Evolutionary conservation across 768 basidiomycete genomes (phyloP).

Genomic region (Tulasnella sp.): DNA sequence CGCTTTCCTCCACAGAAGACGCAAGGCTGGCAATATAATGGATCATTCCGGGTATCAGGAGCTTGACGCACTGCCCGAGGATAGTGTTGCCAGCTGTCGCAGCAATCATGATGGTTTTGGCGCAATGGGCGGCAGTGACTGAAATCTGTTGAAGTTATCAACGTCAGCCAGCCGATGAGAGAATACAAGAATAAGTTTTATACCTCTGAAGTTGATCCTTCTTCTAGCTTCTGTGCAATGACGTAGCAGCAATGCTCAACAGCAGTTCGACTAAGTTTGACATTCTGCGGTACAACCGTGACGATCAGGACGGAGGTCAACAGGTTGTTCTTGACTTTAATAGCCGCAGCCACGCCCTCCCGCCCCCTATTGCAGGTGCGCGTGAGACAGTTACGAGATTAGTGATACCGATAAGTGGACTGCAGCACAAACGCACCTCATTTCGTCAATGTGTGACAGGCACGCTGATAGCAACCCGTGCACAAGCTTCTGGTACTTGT

Average conservation of each 20-base stretch:
- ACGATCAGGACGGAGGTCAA: slow-evolving; percentile 80
- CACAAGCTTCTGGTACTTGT: slow-evolving; percentile 56
- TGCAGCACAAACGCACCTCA: slow-evolving; percentile 54
- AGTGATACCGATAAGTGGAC: slow-evolving; percentile 32
- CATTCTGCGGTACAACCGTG: slow-evolving; percentile 64
- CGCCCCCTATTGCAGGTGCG: slow-evolving; percentile 55
- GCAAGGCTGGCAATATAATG: slow-evolving; percentile 70
- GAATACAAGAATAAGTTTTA: background rate
- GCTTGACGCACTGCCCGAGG: slow-evolving; percentile 64
- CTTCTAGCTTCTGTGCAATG: slow-evolving; percentile 74
- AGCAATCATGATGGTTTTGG: slow-evolving; percentile 74
- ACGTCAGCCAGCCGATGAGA: background rate
- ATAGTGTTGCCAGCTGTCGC: slow-evolving; percentile 60
- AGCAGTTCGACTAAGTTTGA: slow-evolving; percentile 65
- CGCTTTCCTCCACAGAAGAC: slow-evolving; percentile 52
- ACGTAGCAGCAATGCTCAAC: slow-evolving; percentile 83
- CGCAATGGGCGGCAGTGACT: slow-evolving; percentile 84
- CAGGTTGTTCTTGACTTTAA: slow-evolving; percentile 88
- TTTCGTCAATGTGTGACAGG: slow-evolving; percentile 80
- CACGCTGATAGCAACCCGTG: slow-evolving; percentile 85
- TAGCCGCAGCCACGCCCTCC: slow-evolving; percentile 64
- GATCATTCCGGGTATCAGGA: slow-evolving; percentile 77
- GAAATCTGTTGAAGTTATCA: slow-evolving; percentile 49
- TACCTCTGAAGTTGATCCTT: slow-evolving; percentile 57
- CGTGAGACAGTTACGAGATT: background rate